Conservation (phyloP, 208 protist species). For the Trypanosoma platydactyli region DNA sequence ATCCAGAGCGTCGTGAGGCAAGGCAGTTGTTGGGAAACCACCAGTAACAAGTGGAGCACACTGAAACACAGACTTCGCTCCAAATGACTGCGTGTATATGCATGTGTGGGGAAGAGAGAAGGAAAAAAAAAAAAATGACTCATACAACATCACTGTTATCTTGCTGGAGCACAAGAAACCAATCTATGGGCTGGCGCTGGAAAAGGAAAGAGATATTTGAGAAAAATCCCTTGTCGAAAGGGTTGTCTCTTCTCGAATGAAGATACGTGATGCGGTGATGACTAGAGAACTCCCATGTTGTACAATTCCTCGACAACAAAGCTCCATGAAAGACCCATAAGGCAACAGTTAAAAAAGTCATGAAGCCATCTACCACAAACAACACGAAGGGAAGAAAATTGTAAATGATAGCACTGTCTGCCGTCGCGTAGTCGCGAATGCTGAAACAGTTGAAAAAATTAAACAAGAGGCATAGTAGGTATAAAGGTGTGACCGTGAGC, state of each 20-base stretch:
- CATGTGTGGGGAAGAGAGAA: neutral
- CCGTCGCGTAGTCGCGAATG: neutral
- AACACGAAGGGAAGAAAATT: conserved; percentile 27
- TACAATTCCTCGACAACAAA: conserved; percentile 23
- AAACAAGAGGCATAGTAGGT: conserved; percentile 12
- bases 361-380: conserved; percentile 1
- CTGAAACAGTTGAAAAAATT: conserved; percentile 22
- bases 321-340: conserved; percentile 18
- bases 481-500: conserved; percentile 7
- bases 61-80: too few species aligned
- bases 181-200: conserved; percentile 19
- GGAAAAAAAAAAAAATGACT: conserved; percentile 4
- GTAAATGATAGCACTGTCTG: conserved; percentile 5
- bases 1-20: too few species aligned
- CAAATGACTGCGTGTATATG: neutral
- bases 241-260: conserved; percentile 11
- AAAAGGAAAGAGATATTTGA: conserved; percentile 32
- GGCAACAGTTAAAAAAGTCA: conserved; percentile 5
- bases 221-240: conserved; percentile 27
- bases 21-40: too few species aligned
- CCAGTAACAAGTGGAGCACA: too few species aligned
- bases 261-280: conserved; percentile 31
- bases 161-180: conserved; percentile 14
- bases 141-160: conserved; percentile 10
- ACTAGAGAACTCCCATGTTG: conserved; percentile 34